These are phyloP conservation scores for Camellia oleifera DNA, from an alignment of 179 eudicot species.

Conservation along the genomic window DNA sequence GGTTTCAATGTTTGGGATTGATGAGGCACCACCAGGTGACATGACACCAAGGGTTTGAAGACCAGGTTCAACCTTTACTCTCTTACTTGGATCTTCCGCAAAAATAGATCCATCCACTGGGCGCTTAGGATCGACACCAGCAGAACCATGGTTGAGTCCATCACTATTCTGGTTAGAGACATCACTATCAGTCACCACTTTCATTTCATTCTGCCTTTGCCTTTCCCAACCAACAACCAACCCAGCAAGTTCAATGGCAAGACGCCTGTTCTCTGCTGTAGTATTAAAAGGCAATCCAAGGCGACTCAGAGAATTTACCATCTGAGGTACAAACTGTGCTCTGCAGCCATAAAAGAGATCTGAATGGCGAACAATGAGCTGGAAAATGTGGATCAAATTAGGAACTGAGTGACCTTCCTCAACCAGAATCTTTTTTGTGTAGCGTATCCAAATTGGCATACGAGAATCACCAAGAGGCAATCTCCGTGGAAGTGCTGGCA, in stretches of 20 bases:
- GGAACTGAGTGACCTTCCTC: slow-evolving; percentile 99
- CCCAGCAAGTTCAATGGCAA: slow-evolving; percentile 99
- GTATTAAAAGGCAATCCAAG: slow-evolving; percentile 95
- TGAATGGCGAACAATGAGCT: slow-evolving; percentile 98
- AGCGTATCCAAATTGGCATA: slow-evolving; percentile 99
- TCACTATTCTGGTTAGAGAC: slow-evolving; percentile 49
- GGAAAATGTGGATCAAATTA: slow-evolving; percentile 95
- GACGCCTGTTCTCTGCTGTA: slow-evolving; percentile 93
- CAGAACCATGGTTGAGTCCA: slow-evolving; percentile 40
- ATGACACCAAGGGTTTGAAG: slow-evolving; percentile 81
- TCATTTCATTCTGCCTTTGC: slow-evolving; percentile 92
- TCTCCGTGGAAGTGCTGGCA: slow-evolving; percentile 98
- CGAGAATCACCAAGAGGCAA: slow-evolving; percentile 96
- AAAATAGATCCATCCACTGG: slow-evolving; percentile 57
- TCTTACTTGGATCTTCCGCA: slow-evolving; percentile 76
- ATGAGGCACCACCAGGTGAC: slow-evolving; percentile 92
- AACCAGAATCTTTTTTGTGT: slow-evolving; percentile 94
- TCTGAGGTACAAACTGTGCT: slow-evolving; percentile 99
- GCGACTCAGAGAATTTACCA: slow-evolving; percentile 98
- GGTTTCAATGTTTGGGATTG: slow-evolving; percentile 87
- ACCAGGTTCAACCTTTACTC: slow-evolving; percentile 96
- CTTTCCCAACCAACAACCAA: slow-evolving; percentile 98
- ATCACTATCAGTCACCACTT: slow-evolving; percentile 51
- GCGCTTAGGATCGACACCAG: slow-evolving; percentile 59
- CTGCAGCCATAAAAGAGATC: slow-evolving; percentile 96